These are phyloP conservation scores for Pulveroboletus frians DNA, from an alignment of 768 basidiomycete species.

Conservation along the genomic window DNA sequence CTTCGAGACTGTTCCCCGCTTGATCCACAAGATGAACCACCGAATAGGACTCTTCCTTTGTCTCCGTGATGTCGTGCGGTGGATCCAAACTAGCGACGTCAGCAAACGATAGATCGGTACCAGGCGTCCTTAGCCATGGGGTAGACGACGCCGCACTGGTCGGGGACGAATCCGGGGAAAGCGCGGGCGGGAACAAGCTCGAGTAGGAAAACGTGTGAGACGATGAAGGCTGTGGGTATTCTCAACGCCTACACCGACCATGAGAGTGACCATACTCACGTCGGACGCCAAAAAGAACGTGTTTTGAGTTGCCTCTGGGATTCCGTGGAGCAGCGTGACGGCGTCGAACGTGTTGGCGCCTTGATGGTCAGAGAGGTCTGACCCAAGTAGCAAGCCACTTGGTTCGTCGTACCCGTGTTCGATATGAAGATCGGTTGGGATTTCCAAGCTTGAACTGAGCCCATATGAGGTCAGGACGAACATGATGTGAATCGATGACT, in stretches of 20 bases:
- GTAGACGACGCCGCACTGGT: slow-evolving; percentile 21
- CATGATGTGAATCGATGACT: slow-evolving; percentile 3
- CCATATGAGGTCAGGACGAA: slow-evolving; percentile 7
- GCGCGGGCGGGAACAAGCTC: slow-evolving; percentile 5
- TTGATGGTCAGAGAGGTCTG: background rate
- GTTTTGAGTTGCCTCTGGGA: background rate
- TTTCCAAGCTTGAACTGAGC: slow-evolving; percentile 1
- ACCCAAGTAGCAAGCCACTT: slow-evolving; percentile 13
- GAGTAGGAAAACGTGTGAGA: background rate
- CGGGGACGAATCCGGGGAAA: slow-evolving; percentile 27
- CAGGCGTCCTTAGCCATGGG: slow-evolving; percentile 18
- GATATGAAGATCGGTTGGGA: background rate
- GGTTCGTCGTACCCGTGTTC: background rate
- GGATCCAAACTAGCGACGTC: background rate
- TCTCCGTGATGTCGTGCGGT: background rate
- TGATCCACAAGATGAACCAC: slow-evolving; percentile 12
- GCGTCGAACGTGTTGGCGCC: background rate
- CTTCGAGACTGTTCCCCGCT: slow-evolving; percentile 11
- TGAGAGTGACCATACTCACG: slow-evolving; percentile 8
- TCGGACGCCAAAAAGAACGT: background rate
- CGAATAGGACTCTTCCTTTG: background rate
- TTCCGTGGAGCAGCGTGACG: background rate
- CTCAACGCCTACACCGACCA: background rate
- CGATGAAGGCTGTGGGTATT: background rate
- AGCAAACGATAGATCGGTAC: background rate